Base-by-base conservation (phyloP, 768 basidiomycete species). In the Lactarius sanguifluus region DNA sequence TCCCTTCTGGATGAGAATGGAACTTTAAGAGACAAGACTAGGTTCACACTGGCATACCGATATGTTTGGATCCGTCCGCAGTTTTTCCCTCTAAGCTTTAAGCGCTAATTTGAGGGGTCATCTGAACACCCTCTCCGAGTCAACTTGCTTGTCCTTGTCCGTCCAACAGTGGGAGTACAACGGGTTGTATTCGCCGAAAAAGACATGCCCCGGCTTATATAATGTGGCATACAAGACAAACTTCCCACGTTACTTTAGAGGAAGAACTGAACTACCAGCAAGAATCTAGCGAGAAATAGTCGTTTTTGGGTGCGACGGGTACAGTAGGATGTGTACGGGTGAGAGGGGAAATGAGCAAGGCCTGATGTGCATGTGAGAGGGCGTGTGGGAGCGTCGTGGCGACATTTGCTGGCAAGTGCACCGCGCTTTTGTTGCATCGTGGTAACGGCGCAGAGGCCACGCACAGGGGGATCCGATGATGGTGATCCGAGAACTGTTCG, bases 361-460 rank as follows among this genome's bases (percentile, higher is more conserved):
- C 55, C 40, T 18, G 36, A 38, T 58, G 54, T 41, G 25, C 60
- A 57, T 65, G 64, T 41, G 54, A 57, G 59, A 57, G 41, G 55
- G 43, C 23, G 54, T 38, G 30, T 65, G 64, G 47, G 32, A 40
- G 59, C 13, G n/a, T 45, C 7, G 25, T 28, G 23, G 41, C 6
- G 12, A 7, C 58, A 25, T 55, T 9, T 32, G 30, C 23, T 32
- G 52, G 55, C 43, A 59, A 16, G 50, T 20, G 38, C 7, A 43
- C 41, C 28, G 41, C 55, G 60, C 59, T 47, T 38, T 52, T 62
- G 20, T 66, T 66, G 65, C 65, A 66, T 66, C 65, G 43, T 66
- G 65, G 56, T 28, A 32, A 66, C 23, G 61, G 65, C 36, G 65
- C 65, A 62, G 55, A 32, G 38, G 41, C 45, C 65, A 62, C 41